phyloP scores from a whole-genome alignment of 768 basidiomycete genomes.

The Mycena albidolilacea region DNA sequence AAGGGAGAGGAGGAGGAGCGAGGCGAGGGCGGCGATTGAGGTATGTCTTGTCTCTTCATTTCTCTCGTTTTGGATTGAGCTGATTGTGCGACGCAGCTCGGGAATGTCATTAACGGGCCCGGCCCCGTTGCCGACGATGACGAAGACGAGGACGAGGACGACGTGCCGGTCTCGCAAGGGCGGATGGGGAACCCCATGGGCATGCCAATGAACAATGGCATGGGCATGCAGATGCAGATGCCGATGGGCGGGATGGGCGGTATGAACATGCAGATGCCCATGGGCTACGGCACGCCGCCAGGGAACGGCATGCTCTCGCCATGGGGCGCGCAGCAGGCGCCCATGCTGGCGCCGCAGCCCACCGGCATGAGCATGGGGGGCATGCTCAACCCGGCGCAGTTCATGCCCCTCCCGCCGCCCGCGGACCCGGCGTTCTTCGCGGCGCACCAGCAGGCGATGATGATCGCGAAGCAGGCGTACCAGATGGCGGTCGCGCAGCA shows the following conservation, averaged over 20 bases:
- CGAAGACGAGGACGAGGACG: constrained; percentile 54
- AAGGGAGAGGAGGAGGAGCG: constrained; percentile 81
- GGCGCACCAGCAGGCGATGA: constrained; percentile 91
- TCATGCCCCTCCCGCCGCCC: constrained; percentile 55
- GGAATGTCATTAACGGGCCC: constrained; percentile 89
- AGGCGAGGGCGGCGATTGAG: constrained; percentile 92
- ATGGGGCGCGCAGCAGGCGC: constrained; percentile 45
- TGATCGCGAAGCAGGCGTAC: constrained; percentile 90
- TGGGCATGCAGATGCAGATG: constrained; percentile 46
- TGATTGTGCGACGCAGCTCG: constrained; percentile 67
- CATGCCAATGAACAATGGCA: not conserved
- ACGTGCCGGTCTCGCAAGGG: constrained; percentile 62
- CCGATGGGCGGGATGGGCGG: constrained; percentile 16
- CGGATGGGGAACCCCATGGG: constrained; percentile 61
- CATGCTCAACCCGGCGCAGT: constrained; percentile 56
- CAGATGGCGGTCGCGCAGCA: constrained; percentile 94
- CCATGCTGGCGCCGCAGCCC: constrained; percentile 45
- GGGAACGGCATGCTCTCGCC: constrained; percentile 17
- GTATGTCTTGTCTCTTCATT: constrained; percentile 58
- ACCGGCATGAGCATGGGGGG: constrained; percentile 45
- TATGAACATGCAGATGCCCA: constrained; percentile 43
- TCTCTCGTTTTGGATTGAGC: not conserved
- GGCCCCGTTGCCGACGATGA: constrained; percentile 73
- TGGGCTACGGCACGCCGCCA: constrained; percentile 29
- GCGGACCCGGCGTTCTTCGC: constrained; percentile 73